These are phyloP conservation scores for Mortierella sp. DNA, from an alignment of 371 early-diverging fungal genomes.

Conservation along the genomic window DNA sequence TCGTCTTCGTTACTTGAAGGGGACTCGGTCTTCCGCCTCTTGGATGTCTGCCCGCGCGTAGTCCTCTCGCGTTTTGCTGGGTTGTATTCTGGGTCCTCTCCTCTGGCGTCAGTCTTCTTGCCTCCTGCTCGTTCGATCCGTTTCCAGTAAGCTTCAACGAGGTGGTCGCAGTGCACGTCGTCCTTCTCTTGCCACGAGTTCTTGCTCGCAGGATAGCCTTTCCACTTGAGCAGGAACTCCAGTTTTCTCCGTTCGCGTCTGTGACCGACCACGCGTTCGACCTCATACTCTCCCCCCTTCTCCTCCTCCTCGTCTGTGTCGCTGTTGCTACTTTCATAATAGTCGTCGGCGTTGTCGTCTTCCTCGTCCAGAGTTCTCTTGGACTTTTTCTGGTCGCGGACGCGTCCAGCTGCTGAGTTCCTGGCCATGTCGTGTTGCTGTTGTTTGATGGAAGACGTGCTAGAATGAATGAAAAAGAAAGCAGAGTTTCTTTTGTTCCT, in stretches of 20 bases:
- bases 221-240: background rate
- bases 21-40: background rate
- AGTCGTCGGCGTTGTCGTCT: background rate
- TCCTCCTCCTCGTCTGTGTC: background rate
- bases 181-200: background rate
- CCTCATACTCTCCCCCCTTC: background rate
- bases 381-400: background rate
- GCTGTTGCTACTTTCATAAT: background rate
- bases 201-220: background rate
- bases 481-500: background rate
- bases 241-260: background rate
- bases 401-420: too few relatives aligned
- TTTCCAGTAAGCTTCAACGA: background rate
- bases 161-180: background rate
- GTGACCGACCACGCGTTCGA: background rate
- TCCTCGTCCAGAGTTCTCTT: background rate
- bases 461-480: background rate
- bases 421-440: constrained; percentile 1
- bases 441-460: background rate
- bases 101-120: background rate
- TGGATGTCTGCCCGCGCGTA: background rate
- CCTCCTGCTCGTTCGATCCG: background rate
- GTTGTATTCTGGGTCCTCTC: background rate
- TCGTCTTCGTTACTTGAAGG: background rate
- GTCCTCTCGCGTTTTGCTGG: background rate